phyloP scores from a whole-genome alignment of 2,329 filamentous ascomycete genomes.

The Cladorrhinum sp. region DNA sequence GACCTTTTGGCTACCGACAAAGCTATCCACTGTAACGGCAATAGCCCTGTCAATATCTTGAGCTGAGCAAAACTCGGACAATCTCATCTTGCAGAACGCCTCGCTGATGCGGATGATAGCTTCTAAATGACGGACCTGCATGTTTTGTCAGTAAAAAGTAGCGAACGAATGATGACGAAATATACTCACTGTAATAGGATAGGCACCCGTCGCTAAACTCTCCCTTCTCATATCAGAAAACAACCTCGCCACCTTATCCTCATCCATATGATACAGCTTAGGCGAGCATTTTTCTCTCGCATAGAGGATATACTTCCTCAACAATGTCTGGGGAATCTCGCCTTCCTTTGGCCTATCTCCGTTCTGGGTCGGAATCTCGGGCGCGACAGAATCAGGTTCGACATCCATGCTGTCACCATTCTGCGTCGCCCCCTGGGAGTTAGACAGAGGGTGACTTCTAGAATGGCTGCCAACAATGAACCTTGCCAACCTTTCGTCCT shows the following conservation, averaged over 20 bases:
- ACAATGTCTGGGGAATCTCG: conserved; percentile 83
- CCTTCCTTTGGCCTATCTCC: conserved; percentile 46
- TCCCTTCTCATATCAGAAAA: conserved; percentile 97
- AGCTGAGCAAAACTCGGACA: conserved; percentile 90
- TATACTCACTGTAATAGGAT: conserved; percentile 86
- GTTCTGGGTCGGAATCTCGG: conserved; percentile 23
- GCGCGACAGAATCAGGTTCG: conserved; percentile 52
- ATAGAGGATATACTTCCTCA: conserved; percentile 96
- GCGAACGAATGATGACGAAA: background rate
- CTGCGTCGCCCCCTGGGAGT: conserved; percentile 40
- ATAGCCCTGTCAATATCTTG: conserved; percentile 96
- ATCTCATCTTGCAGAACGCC: conserved; percentile 93
- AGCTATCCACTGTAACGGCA: conserved; percentile 92
- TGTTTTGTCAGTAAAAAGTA: background rate
- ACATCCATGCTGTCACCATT: conserved; percentile 57
- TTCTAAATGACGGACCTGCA: conserved; percentile 89
- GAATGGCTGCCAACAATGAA: conserved; percentile 96
- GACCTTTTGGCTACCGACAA: conserved; percentile 93
- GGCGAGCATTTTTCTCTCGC: conserved; percentile 84
- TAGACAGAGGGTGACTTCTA: conserved; percentile 66
- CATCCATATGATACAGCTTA: conserved; percentile 95
- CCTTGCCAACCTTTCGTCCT: conserved; percentile 88
- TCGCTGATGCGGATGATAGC: conserved; percentile 95
- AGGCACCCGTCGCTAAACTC: conserved; percentile 88
- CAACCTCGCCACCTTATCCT: conserved; percentile 90